A percentile compares a stretch with the other conserved stretches of the same genome.
Conservation (phyloP, 352 stramenopile genomes). For the Phytophthora fragariae region DNA sequence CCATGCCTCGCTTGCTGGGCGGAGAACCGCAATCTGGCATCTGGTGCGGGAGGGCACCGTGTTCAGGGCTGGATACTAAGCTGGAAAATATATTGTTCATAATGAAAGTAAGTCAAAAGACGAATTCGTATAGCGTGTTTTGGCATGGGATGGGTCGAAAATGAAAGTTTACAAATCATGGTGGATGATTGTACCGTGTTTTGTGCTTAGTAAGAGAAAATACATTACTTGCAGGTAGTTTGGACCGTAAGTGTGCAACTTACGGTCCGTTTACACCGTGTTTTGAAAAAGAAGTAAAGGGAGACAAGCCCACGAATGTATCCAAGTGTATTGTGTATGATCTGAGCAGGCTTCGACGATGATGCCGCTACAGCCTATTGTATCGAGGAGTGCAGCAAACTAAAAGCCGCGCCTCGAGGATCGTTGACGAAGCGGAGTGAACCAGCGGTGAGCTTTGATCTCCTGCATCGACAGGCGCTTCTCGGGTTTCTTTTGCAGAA, state of each 20-base stretch:
- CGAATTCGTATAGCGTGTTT: background rate
- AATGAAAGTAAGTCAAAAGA: background rate
- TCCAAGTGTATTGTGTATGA: background rate
- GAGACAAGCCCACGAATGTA: background rate
- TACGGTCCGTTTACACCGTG: too few relatives aligned
- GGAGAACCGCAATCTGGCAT: background rate
- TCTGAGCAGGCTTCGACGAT: background rate
- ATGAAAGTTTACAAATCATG: background rate
- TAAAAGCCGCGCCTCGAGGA: slow-evolving; percentile 44
- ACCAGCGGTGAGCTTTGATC: slow-evolving; percentile 84
- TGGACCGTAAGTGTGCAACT: too few relatives aligned
- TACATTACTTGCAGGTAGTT: too few relatives aligned
- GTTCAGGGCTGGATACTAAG: background rate
- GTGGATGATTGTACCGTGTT: background rate
- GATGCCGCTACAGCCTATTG: slow-evolving; percentile 9
- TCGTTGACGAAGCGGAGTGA: slow-evolving; percentile 68
- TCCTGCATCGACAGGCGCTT: slow-evolving; percentile 67
- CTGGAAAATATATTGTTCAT: background rate
- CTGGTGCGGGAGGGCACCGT: background rate
- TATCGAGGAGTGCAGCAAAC: background rate
- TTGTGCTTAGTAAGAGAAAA: background rate
- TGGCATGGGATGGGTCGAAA: background rate
- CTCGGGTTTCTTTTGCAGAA: slow-evolving; percentile 75
- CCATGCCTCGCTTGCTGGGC: background rate
- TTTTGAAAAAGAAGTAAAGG: too few relatives aligned